A percentile compares a stretch with the other conserved stretches of the same genome.
These are phyloP conservation scores for Petunia hybrid DNA, from an alignment of 305 asterid species.

Conservation along the genomic window DNA sequence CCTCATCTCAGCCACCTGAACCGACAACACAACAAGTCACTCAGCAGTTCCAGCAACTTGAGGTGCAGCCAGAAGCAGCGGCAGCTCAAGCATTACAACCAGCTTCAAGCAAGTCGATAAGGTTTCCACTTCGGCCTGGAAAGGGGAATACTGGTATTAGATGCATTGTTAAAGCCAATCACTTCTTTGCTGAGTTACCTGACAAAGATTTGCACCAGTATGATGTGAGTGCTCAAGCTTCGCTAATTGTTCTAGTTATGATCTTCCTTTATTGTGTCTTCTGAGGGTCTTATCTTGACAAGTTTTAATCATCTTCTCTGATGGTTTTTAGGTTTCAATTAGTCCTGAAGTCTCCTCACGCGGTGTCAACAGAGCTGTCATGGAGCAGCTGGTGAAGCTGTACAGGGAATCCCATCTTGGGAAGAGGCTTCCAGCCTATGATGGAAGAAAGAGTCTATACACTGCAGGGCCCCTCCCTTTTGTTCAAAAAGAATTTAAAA, in stretches of 20 bases:
- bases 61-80: conserved; percentile 55
- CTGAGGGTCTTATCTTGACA: conserved; percentile 8
- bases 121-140: conserved; percentile 91
- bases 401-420: conserved; percentile 87
- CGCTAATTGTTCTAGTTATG: conserved; percentile 6
- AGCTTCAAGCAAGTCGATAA: conserved; percentile 82
- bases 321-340: conserved; percentile 66
- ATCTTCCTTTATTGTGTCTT: conserved; percentile 11
- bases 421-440: conserved; percentile 87
- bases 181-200: conserved; percentile 87
- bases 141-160: conserved; percentile 70
- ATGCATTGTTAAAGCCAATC: conserved; percentile 91
- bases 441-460: conserved; percentile 90
- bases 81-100: conserved; percentile 67
- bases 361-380: conserved; percentile 86
- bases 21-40: conserved; percentile 42
- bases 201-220: conserved; percentile 94
- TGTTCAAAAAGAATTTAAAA: conserved; percentile 68
- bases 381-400: conserved; percentile 70
- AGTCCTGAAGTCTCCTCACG: conserved; percentile 83
- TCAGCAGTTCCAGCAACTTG: conserved; percentile 55
- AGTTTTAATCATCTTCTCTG: not conserved
- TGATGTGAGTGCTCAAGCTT: conserved; percentile 60
- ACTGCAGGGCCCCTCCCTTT: conserved; percentile 98
- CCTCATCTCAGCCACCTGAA: conserved; percentile 63